phyloP scores from a whole-genome alignment of 2,329 filamentous ascomycete genomes.

The Pyrenophora teres region DNA sequence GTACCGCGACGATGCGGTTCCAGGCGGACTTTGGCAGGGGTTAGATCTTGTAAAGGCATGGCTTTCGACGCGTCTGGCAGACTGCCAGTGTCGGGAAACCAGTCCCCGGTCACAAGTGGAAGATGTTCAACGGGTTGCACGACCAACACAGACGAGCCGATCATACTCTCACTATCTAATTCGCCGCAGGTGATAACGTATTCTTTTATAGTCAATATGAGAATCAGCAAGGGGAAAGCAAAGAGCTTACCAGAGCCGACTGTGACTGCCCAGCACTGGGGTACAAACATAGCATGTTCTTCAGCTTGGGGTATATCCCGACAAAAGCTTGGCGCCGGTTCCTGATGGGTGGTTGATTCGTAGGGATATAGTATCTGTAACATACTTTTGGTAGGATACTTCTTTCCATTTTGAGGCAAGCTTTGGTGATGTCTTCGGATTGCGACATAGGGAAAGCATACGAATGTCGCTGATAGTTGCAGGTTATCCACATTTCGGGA shows the following conservation, averaged over 20 bases:
- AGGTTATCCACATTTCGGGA: neutral
- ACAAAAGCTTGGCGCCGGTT: slow-evolving; percentile 4
- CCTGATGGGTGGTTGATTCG: slow-evolving; percentile 16
- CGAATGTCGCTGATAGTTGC: slow-evolving; percentile 7
- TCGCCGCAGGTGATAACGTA: no score
- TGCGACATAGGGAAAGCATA: slow-evolving; percentile 13
- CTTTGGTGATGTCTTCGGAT: neutral
- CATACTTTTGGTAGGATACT: slow-evolving; percentile 17
- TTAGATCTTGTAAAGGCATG: no score
- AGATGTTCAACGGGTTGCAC: neutral
- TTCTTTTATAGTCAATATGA: no score
- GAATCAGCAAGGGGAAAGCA: neutral
- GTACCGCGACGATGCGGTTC: no score
- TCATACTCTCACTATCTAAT: no score
- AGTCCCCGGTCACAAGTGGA: no score
- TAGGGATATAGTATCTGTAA: slow-evolving; percentile 30
- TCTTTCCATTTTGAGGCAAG: neutral
- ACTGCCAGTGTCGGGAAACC: neutral
- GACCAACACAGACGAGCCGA: neutral
- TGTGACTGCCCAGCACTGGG: slow-evolving; percentile 8
- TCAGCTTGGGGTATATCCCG: neutral
- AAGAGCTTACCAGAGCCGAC: slow-evolving; percentile 5
- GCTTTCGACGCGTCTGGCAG: neutral
- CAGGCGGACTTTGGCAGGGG: no score
- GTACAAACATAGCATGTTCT: neutral